Conservation (phyloP, 495 filamentous ascomycete species). For the Neurospora tetraspora region DNA sequence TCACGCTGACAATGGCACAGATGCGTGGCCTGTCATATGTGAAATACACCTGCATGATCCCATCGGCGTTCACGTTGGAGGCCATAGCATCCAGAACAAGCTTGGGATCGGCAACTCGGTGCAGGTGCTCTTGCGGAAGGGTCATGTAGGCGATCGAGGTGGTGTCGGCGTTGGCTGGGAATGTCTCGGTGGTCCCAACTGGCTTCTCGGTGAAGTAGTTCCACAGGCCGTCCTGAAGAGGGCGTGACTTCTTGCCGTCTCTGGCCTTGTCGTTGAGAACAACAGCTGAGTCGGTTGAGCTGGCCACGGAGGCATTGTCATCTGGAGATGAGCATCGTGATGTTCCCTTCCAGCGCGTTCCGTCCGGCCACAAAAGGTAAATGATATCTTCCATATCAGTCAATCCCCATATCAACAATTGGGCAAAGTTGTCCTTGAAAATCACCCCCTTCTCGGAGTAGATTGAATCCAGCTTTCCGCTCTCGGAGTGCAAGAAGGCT, state of each 20-base stretch:
- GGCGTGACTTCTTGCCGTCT: background rate
- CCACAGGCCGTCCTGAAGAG: background rate
- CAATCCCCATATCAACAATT: slow-evolving; percentile 15
- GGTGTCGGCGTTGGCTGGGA: slow-evolving; percentile 14
- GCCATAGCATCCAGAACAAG: slow-evolving; percentile 1
- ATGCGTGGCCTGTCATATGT: slow-evolving; percentile 2
- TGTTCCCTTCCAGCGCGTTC: slow-evolving; percentile 7
- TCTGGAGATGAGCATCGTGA: background rate
- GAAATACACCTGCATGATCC: slow-evolving; percentile 17
- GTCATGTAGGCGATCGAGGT: slow-evolving; percentile 18
- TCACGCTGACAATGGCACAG: slow-evolving; percentile 10
- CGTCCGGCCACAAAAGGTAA: slow-evolving; percentile 13
- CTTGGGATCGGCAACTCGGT: slow-evolving; percentile 3
- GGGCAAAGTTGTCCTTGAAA: slow-evolving; percentile 16
- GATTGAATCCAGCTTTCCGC: slow-evolving; percentile 4
- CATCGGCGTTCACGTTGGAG: slow-evolving; percentile 8
- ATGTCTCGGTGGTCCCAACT: slow-evolving; percentile 2
- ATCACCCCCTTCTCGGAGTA: background rate
- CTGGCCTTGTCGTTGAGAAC: background rate
- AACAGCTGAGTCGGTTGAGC: background rate
- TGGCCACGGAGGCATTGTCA: background rate
- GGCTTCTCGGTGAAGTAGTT: slow-evolving; percentile 7
- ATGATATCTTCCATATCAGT: slow-evolving; percentile 8
- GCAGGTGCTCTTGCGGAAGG: slow-evolving; percentile 2
- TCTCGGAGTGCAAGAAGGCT: background rate